A percentile compares a stretch with the other conserved stretches of the same genome.
phyloP scores from a whole-genome alignment of 2,329 filamentous ascomycete genomes.

The Aspergillus texensis region DNA sequence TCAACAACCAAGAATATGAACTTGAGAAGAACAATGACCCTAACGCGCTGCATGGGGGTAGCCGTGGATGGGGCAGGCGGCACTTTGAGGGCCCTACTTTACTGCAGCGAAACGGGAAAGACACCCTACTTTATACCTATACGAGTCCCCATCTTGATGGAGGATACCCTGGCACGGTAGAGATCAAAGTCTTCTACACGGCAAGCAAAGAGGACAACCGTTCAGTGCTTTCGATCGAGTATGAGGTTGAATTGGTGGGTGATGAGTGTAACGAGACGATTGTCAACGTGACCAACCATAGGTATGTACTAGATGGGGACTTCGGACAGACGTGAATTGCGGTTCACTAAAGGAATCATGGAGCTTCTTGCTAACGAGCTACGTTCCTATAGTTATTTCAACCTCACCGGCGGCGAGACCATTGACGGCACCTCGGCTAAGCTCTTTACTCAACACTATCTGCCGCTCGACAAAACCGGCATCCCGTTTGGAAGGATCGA shows the following conservation, averaged over 20 bases:
- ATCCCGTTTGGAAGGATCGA: slow-evolving; percentile 74
- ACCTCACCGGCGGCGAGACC: slow-evolving; percentile 60
- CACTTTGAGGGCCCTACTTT: slow-evolving; percentile 56
- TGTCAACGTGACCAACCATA: slow-evolving; percentile 95
- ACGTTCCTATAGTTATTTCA: slow-evolving; percentile 61
- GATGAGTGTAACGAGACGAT: slow-evolving; percentile 82
- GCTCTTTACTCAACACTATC: slow-evolving; percentile 64
- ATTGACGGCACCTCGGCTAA: slow-evolving; percentile 65
- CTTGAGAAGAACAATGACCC: slow-evolving; percentile 75
- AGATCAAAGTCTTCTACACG: slow-evolving; percentile 77
- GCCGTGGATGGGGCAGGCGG: slow-evolving; percentile 63
- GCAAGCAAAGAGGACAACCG: slow-evolving; percentile 68
- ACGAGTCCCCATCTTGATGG: slow-evolving; percentile 80
- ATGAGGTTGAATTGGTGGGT: slow-evolving; percentile 78
- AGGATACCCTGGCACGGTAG: slow-evolving; percentile 84
- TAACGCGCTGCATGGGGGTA: slow-evolving; percentile 75
- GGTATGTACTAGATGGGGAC: slow-evolving; percentile 50
- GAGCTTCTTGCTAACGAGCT: background rate
- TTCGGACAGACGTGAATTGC: background rate
- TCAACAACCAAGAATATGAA: slow-evolving; percentile 72
- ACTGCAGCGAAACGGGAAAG: slow-evolving; percentile 59
- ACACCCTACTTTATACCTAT: slow-evolving; percentile 67
- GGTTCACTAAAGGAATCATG: background rate
- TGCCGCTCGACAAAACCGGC: slow-evolving; percentile 71
- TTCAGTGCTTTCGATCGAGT: slow-evolving; percentile 80